Evolutionary conservation across 495 filamentous ascomycete genomes (phyloP), one percentile per base, ranked within the genome.

Genomic region (Cairneyella variabilis): DNA sequence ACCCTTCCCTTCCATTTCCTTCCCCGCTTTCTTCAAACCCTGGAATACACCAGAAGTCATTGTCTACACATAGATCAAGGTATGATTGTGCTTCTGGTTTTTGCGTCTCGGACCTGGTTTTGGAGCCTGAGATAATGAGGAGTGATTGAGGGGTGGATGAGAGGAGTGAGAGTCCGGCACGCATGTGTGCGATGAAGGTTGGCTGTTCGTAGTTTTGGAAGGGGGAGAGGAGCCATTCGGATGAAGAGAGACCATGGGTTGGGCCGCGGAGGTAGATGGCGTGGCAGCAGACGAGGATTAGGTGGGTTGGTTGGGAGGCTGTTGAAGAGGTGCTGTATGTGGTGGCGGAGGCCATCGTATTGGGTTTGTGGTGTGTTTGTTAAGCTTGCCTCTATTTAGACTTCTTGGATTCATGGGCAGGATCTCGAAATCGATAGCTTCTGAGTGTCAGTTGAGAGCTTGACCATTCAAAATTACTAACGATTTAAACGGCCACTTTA

Each of bases 221-320:
- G 6, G 72, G 61, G 36, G 85, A 83, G 7, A 90, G 82, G 17
- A 76, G 83, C 88, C 88, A 91, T 66, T 91, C 86, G 14, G 67
- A 52, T 59, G 88, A 85, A 39, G 76, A 69, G 17, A 62, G 49
- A 10, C 84, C 87, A 4, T 74, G 68, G 2, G 68, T 69, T n/a
- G 75, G 71, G 0, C 85, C 86, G 38, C 84, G 83, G 16, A 76
- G 66, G 74, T 87, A 93, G 27, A 93, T 89, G 0, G 81, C 87
- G 64, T 95, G 89, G 58, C 89, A 89, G 67, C 88, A 90, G 42
- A 92, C 85, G 39, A 92, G 67, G 3, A 93, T 79, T 0, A 92
- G 74, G 58, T 86, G 48, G 10, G 30, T 58, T 39, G 57, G 39
- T 34, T 44, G 18, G 14, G 46, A 16, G 28, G 14, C 5, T 30